A percentile compares a stretch with the other conserved stretches of the same genome.
phyloP scores from a whole-genome alignment of 2,329 filamentous ascomycete genomes.

The Pseudogymnoascus sp. region DNA sequence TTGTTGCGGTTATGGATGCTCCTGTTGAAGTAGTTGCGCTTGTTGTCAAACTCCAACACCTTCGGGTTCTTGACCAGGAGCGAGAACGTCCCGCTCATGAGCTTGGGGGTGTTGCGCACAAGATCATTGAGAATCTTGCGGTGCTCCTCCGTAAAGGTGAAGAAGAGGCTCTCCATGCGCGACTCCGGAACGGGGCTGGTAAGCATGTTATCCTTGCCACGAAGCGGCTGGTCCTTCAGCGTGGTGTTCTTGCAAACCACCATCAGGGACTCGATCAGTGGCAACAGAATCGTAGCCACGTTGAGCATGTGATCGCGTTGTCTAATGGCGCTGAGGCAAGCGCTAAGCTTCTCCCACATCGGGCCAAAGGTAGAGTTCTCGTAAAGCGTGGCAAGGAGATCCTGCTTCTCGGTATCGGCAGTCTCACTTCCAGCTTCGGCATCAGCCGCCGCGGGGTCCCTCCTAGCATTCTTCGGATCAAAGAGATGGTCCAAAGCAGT shows the following conservation, averaged over 20 bases:
- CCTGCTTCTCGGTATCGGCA: slow-evolving; percentile 60
- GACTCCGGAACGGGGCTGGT: slow-evolving; percentile 72
- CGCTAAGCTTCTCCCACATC: slow-evolving; percentile 87
- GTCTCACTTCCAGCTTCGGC: slow-evolving; percentile 45
- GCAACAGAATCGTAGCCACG: slow-evolving; percentile 88
- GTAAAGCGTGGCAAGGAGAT: slow-evolving; percentile 80
- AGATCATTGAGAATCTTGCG: slow-evolving; percentile 96
- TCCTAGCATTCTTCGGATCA: slow-evolving; percentile 62
- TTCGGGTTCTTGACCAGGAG: slow-evolving; percentile 97
- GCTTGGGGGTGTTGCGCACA: slow-evolving; percentile 89
- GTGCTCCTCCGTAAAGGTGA: slow-evolving; percentile 94
- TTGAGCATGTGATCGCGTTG: slow-evolving; percentile 93
- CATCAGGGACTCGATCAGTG: slow-evolving; percentile 94
- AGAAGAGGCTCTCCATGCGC: slow-evolving; percentile 84
- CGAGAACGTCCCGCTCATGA: slow-evolving; percentile 98
- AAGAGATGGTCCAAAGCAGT: slow-evolving; percentile 95
- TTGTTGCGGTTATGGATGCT: slow-evolving; percentile 72
- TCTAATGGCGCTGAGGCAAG: slow-evolving; percentile 78
- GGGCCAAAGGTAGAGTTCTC: slow-evolving; percentile 83
- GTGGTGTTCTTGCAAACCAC: slow-evolving; percentile 98
- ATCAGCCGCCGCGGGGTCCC: slow-evolving; percentile 30
- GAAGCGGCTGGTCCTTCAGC: slow-evolving; percentile 27
- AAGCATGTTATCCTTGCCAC: slow-evolving; percentile 58
- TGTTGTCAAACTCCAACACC: slow-evolving; percentile 98
- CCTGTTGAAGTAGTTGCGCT: slow-evolving; percentile 96